A percentile compares a stretch with the other conserved stretches of the same genome.
Evolutionary conservation across 768 basidiomycete genomes (phyloP).

Genomic region (Mycena chlorophos): DNA sequence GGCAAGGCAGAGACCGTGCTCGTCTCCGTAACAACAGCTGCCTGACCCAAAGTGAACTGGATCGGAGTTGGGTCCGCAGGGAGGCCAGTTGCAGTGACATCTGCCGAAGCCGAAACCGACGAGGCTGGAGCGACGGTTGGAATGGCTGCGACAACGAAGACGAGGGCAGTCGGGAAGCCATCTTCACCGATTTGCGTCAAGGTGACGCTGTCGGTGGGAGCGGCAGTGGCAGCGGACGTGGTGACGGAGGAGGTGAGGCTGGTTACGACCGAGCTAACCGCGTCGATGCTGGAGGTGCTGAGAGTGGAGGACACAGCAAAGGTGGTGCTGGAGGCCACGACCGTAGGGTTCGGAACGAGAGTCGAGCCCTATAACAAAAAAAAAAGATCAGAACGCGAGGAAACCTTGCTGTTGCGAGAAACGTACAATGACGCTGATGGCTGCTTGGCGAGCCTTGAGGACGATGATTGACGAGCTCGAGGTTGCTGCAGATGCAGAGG

Average conservation of each 20-base stretch:
- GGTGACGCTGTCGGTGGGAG: constrained; percentile 9
- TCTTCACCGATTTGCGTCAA: constrained; percentile 30
- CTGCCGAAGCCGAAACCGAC: constrained; percentile 15
- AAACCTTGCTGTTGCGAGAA: too few species aligned
- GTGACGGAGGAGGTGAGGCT: constrained; percentile 9
- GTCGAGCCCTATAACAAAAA: background rate
- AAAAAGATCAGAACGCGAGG: background rate
- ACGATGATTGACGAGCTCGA: constrained; percentile 4
- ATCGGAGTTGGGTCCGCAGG: constrained; percentile 17
- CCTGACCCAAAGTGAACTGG: background rate
- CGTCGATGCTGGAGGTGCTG: background rate
- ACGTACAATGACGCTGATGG: background rate
- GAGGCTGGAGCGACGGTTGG: constrained; percentile 8
- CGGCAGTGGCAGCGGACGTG: constrained; percentile 5
- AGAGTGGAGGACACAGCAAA: background rate
- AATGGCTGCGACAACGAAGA: constrained; percentile 33
- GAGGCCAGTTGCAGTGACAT: constrained; percentile 2
- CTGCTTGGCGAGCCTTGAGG: background rate
- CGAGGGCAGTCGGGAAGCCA: constrained; percentile 38
- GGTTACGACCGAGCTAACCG: constrained; percentile 3
- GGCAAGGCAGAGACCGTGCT: constrained; percentile 9
- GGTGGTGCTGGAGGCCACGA: background rate
- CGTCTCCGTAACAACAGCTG: constrained; percentile 9
- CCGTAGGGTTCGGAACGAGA: background rate
- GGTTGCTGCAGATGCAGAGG: constrained; percentile 1